Base-by-base conservation (phyloP, 2,329 filamentous ascomycete species). In the Exophiala mesophila region DNA sequence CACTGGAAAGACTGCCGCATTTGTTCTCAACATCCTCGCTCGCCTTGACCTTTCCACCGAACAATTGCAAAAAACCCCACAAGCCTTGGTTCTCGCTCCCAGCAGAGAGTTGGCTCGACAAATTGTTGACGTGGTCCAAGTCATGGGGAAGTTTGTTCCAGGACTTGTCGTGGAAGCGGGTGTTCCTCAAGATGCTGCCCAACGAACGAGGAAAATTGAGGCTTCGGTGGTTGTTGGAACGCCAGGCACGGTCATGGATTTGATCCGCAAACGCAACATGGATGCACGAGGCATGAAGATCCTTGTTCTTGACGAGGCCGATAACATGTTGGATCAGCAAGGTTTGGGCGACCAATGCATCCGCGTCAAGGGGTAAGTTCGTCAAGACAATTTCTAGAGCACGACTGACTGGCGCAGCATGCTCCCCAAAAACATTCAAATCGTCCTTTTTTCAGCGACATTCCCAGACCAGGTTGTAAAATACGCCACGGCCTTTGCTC, bases 291-390 rank as follows among this genome's bases (percentile, higher is more conserved):
- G 80, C 44, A 72, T 98, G 55, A 86, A 81, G 63, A 77, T 94
- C 6, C 76, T 98, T 48, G 90, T 96, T 42, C 76, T 98, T 39
- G 92, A 98, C 59, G 92, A 98, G 70, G 92, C 92, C 44, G 92
- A 98, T 69, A 97, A 96, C 69, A 98, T 98, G 92, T 72, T 98
- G 47, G 92, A 97, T 60, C 84, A 90, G 66, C 88, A 95, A 67
- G 90, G 92, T 38, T 74, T 98, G 41, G 92, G 92, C 39, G 92
- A 97, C 45, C 92, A 98, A 68, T 97, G 90, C 65, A 78, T 88
- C 56, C 82, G 89, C 54, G 87, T 96, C 56, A 95, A 94, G 71
- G 67, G 68, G 87, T 92, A 67, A 58, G 80, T 69, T n/a, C n/a
- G n/a, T n/a, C n/a, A n/a, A n/a, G n/a, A n/a, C n/a, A n/a, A n/a